These are phyloP conservation scores for Cercospora beticola DNA, from an alignment of 2,329 filamentous ascomycete species.

Conservation along the genomic window DNA sequence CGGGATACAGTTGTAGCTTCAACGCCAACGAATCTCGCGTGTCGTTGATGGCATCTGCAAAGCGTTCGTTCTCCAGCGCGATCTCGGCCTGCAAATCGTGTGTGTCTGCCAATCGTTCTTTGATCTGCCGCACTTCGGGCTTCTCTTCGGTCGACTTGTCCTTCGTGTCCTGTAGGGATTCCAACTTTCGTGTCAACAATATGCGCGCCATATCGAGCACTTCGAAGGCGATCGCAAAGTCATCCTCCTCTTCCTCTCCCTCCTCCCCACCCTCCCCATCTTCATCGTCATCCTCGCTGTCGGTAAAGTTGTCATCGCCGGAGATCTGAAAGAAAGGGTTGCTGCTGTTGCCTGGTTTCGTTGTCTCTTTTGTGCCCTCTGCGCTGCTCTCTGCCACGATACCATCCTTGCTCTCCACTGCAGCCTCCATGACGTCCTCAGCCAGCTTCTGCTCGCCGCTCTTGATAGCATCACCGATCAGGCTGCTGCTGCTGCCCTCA, in stretches of 20 bases:
- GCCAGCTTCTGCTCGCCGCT: conserved; percentile 42
- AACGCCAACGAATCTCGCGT: conserved; percentile 73
- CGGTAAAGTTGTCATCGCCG: conserved; percentile 91
- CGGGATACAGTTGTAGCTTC: conserved; percentile 74
- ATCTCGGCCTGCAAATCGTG: conserved; percentile 95
- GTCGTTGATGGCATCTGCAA: conserved; percentile 82
- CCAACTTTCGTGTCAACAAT: conserved; percentile 58
- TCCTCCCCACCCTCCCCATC: conserved; percentile 46
- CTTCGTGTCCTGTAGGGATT: conserved; percentile 50
- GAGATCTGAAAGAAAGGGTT: conserved; percentile 89
- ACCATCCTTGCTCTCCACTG: conserved; percentile 48
- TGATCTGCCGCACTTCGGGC: conserved; percentile 59
- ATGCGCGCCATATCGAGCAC: conserved; percentile 63
- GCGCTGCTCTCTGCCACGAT: conserved; percentile 44
- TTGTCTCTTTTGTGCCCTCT: conserved; percentile 43
- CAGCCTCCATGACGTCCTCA: conserved; percentile 43
- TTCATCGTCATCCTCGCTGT: conserved; percentile 61
- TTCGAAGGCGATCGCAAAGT: conserved; percentile 64
- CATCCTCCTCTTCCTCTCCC: conserved; percentile 57
- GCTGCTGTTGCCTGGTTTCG: conserved; percentile 51
- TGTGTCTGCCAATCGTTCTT: conserved; percentile 86
- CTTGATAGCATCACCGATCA: conserved; percentile 35
- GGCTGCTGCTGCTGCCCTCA: conserved; percentile 31
- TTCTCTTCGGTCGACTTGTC: conserved; percentile 38
- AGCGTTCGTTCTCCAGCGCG: conserved; percentile 93